Evolutionary conservation across 805 yeast genomes (phyloP).

Genomic region (Metschnikowia rubicola): DNA sequence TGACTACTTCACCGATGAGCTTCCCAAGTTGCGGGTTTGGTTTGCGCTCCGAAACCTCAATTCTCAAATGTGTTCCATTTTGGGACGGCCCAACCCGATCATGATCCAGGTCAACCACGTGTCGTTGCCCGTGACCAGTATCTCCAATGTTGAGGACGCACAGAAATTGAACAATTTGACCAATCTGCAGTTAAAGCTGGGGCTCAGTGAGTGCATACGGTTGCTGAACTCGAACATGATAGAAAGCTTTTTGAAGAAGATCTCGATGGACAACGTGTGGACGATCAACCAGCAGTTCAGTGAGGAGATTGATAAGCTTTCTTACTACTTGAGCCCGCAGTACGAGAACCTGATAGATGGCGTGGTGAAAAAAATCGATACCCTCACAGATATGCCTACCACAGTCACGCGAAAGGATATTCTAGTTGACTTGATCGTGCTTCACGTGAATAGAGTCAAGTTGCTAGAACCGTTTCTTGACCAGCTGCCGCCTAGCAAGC

Average conservation of each 20-base stretch:
- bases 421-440: constrained; percentile 42
- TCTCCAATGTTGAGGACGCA: constrained; percentile 10
- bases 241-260: constrained; percentile 48
- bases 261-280: constrained; percentile 38
- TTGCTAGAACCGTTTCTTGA: constrained; percentile 49
- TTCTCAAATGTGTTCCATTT: constrained; percentile 48
- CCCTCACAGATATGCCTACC: constrained; percentile 20
- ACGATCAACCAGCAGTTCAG: constrained; percentile 41
- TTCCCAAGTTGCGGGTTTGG: constrained; percentile 45
- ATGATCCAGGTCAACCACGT: constrained; percentile 32
- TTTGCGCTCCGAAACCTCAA: constrained; percentile 46
- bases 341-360: constrained; percentile 14
- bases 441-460: constrained; percentile 51
- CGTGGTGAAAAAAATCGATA: constrained; percentile 18
- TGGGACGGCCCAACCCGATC: constrained; percentile 55
- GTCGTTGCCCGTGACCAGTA: constrained; percentile 23
- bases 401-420: constrained; percentile 32
- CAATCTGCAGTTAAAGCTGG: constrained; percentile 40
- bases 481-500: constrained; percentile 30
- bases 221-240: constrained; percentile 48
- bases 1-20: constrained; percentile 23
- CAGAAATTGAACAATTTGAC: constrained; percentile 14
- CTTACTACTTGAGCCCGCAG: constrained; percentile 22
- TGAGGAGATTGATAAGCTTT: constrained; percentile 37
- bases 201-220: constrained; percentile 48